Conservation (phyloP, 495 filamentous ascomycete genomes). For the Corynascus novoguineensis region DNA sequence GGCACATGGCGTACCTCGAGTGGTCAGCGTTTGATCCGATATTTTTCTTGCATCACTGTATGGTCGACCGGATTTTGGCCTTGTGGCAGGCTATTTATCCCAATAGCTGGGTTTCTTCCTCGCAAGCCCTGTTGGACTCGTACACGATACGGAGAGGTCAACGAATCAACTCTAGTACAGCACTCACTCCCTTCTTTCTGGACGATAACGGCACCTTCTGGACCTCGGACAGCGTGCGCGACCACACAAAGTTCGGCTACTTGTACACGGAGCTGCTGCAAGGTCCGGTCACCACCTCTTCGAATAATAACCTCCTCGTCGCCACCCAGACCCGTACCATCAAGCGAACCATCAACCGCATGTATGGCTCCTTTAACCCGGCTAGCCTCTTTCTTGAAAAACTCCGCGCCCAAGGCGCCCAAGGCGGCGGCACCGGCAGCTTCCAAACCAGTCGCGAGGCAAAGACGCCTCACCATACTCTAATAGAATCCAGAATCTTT, state of each 20-base stretch:
- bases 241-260: slow-evolving; percentile 50
- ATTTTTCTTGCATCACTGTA: slow-evolving; percentile 64
- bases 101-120: slow-evolving; percentile 48
- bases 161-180: slow-evolving; percentile 34
- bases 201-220: slow-evolving; percentile 43
- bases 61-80: slow-evolving; percentile 63
- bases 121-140: slow-evolving; percentile 41
- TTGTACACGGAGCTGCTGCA: slow-evolving; percentile 53
- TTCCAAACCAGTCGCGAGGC: slow-evolving; percentile 2
- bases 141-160: slow-evolving; percentile 46
- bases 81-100: slow-evolving; percentile 69
- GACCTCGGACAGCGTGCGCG: slow-evolving; percentile 42
- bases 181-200: slow-evolving; percentile 45
- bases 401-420: slow-evolving; percentile 1
- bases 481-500: slow-evolving; percentile 15
- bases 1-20: slow-evolving; percentile 60
- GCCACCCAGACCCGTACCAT: slow-evolving; percentile 20
- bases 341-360: slow-evolving; percentile 45
- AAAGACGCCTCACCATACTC: background rate
- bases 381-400: slow-evolving; percentile 30
- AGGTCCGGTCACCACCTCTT: slow-evolving; percentile 17
- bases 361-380: slow-evolving; percentile 47
- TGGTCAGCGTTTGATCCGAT: slow-evolving; percentile 70
- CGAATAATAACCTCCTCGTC: slow-evolving; percentile 13
- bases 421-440: too few relatives aligned